Evolutionary conservation across 78 protist species (phyloP).

Genomic region (Guillardia theta): DNA sequence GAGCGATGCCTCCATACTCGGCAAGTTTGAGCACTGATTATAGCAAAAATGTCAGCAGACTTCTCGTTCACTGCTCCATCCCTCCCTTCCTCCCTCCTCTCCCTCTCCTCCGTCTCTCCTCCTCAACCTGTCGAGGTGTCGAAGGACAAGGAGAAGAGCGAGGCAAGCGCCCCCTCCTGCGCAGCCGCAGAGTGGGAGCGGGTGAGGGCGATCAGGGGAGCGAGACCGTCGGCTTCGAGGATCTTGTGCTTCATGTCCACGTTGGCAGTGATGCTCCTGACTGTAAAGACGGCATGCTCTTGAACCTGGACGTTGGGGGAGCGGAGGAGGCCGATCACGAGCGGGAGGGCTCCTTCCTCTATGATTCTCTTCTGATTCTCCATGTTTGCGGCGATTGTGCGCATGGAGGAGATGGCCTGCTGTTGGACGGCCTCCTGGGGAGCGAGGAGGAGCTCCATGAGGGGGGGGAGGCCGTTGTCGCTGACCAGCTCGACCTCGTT

Average conservation of each 20-base stretch:
- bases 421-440: neutral
- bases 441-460: slow-evolving; percentile 34
- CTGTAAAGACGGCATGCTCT: neutral
- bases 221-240: slow-evolving; percentile 16
- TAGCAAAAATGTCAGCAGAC: no score
- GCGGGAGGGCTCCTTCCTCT: slow-evolving; percentile 23
- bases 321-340: slow-evolving; percentile 32
- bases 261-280: neutral
- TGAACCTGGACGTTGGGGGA: slow-evolving; percentile 14
- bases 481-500: neutral
- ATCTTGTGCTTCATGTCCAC: neutral
- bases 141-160: neutral
- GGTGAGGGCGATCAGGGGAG: slow-evolving; percentile 18
- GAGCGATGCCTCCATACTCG: slow-evolving; percentile 6
- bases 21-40: neutral
- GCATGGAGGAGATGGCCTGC: neutral
- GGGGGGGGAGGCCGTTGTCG: neutral
- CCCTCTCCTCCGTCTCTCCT: no score
- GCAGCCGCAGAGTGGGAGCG: slow-evolving; percentile 10
- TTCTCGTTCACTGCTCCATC: no score
- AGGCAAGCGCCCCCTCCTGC: neutral
- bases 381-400: neutral
- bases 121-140: no score
- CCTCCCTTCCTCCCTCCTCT: no score
- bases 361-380: neutral